phyloP scores from a whole-genome alignment of 2,329 filamentous ascomycete species.

The Ilyonectria destructans region DNA sequence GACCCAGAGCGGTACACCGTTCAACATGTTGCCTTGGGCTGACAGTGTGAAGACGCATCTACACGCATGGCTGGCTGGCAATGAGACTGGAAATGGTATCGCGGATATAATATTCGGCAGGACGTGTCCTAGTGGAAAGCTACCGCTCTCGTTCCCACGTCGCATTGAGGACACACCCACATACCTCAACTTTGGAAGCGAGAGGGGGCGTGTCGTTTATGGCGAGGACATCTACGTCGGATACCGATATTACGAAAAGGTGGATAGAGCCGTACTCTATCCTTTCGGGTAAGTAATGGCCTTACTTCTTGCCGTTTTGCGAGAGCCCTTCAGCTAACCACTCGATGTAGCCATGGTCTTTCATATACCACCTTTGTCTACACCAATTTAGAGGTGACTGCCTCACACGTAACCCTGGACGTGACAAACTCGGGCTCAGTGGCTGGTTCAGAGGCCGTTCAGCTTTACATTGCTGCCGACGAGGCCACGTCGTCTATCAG shows the following conservation, averaged over 20 bases:
- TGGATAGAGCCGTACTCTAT: conserved; percentile 4
- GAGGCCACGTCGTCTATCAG: conserved; percentile 8
- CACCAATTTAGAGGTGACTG: conserved; percentile 6
- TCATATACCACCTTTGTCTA: conserved; percentile 20
- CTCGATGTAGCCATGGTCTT: conserved; percentile 12
- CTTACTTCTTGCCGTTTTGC: too few relatives aligned
- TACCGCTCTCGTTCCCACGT: conserved; percentile 29
- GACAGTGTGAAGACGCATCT: not conserved
- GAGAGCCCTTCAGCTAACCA: not conserved
- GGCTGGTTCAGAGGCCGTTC: conserved; percentile 7
- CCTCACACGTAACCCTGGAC: not conserved
- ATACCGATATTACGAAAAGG: conserved; percentile 29
- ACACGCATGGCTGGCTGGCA: conserved; percentile 26
- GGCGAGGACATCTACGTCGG: conserved; percentile 32
- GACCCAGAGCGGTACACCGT: conserved; percentile 24
- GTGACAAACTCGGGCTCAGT: conserved; percentile 13
- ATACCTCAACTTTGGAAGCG: conserved; percentile 28
- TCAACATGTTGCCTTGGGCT: conserved; percentile 33
- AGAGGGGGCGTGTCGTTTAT: conserved; percentile 20
- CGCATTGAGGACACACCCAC: conserved; percentile 26
- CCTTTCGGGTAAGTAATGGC: conserved; percentile 25
- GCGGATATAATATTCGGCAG: conserved; percentile 31
- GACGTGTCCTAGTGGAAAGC: conserved; percentile 20
- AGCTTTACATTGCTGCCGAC: conserved; percentile 25
- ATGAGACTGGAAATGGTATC: conserved; percentile 31